Evolutionary conservation across 1,284 basidiomycete genomes (phyloP).

Genomic region (Apiotrichum gamsii): DNA sequence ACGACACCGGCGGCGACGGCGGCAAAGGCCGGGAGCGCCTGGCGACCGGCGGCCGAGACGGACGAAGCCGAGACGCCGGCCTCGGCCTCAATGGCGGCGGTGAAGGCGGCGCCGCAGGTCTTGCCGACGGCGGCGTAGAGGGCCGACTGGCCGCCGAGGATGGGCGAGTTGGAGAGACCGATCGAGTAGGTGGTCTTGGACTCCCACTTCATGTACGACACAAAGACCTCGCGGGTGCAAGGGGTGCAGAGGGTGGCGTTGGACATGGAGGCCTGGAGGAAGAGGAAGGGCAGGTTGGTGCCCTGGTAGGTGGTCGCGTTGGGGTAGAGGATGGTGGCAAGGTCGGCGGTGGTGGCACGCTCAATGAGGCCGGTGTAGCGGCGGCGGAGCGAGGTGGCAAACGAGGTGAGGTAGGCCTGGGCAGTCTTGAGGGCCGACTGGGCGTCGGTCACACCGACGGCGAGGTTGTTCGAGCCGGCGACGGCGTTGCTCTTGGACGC

Average conservation of each 20-base stretch:
- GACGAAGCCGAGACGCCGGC: constrained; percentile 31
- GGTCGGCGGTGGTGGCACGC: constrained; percentile 16
- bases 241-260: constrained; percentile 62
- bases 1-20: constrained; percentile 25
- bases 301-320: constrained; percentile 61
- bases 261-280: constrained; percentile 56
- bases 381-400: neutral
- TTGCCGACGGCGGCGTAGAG: constrained; percentile 59
- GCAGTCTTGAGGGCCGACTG: neutral
- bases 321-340: constrained; percentile 51
- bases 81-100: constrained; percentile 38
- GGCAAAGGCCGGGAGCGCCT: constrained; percentile 19
- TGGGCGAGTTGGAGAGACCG: constrained; percentile 58
- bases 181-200: constrained; percentile 63
- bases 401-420: neutral
- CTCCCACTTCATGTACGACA: constrained; percentile 69
- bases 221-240: constrained; percentile 70
- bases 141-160: constrained; percentile 60
- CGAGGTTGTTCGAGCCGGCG: constrained; percentile 11
- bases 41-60: constrained; percentile 21
- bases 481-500: constrained; percentile 19
- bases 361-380: constrained; percentile 10
- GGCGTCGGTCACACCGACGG: neutral
- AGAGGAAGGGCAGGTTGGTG: constrained; percentile 71
- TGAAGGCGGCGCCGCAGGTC: constrained; percentile 48